Evolutionary conservation across 306 rosid genomes (phyloP).

Genomic region (Vigna nakashimae): DNA sequence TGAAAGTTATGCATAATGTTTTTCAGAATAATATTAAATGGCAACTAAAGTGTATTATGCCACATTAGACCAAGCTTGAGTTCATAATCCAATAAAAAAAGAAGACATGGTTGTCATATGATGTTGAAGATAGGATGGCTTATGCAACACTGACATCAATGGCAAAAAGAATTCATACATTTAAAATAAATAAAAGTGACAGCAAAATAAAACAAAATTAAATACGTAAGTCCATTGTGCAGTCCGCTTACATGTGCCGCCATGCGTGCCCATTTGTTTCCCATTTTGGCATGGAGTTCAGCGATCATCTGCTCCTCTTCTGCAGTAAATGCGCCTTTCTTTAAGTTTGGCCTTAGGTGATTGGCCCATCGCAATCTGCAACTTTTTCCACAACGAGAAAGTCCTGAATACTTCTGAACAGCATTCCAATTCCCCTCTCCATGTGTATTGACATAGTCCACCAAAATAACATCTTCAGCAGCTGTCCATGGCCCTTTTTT

Average conservation of each 20-base stretch:
- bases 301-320: conserved; percentile 85
- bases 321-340: conserved; percentile 83
- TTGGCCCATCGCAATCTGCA: conserved; percentile 95
- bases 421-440: conserved; percentile 53
- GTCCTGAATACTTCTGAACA: conserved; percentile 58
- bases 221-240: conserved; percentile 7
- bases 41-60: conserved; percentile 22
- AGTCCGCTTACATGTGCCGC: conserved; percentile 78
- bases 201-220: conserved; percentile 22
- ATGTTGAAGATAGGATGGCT: conserved; percentile 2
- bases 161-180: conserved; percentile 10
- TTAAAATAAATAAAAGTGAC: neutral
- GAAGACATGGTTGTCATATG: conserved; percentile 8
- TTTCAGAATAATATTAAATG: conserved; percentile 19
- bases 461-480: conserved; percentile 43
- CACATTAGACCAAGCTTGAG: conserved; percentile 13
- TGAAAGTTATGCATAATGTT: neutral
- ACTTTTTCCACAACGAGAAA: conserved; percentile 91
- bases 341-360: conserved; percentile 95
- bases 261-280: conserved; percentile 99
- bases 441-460: conserved; percentile 43
- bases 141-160: conserved; percentile 27
- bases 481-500: conserved; percentile 50
- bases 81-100: conserved; percentile 21
- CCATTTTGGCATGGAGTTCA: conserved; percentile 88